A percentile compares a stretch with the other conserved stretches of the same genome.
These are phyloP conservation scores for Dendrobium catenatum DNA, from an alignment of 106 monocot genomes.

Conservation along the genomic window DNA sequence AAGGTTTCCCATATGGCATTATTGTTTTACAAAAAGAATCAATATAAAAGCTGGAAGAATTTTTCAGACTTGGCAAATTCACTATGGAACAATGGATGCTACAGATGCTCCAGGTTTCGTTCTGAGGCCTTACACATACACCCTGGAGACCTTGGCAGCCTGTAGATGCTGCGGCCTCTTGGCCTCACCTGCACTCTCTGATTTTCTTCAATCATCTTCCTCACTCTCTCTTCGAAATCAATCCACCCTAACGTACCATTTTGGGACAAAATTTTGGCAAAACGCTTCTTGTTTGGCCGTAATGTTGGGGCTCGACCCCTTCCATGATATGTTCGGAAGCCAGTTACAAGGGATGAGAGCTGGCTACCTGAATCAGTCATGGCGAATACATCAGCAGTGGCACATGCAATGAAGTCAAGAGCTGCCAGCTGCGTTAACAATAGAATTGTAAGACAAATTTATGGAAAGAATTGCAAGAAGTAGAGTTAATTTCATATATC, in stretches of 20 bases:
- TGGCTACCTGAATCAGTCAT: slow-evolving; percentile 96
- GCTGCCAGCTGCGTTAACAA: slow-evolving; percentile 61
- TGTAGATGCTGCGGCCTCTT: slow-evolving; percentile 70
- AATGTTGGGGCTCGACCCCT: slow-evolving; percentile 57
- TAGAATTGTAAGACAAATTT: neutral
- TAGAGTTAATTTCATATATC: too few relatives aligned
- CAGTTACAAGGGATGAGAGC: slow-evolving; percentile 73
- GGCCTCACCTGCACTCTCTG: slow-evolving; percentile 47
- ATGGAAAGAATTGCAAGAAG: too few relatives aligned
- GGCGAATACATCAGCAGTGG: slow-evolving; percentile 74
- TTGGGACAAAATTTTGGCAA: slow-evolving; percentile 42
- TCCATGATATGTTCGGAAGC: slow-evolving; percentile 70
- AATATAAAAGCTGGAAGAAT: too few relatives aligned
- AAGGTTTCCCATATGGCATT: too few relatives aligned
- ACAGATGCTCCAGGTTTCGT: neutral
- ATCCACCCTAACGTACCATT: slow-evolving; percentile 49
- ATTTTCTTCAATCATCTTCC: slow-evolving; percentile 62
- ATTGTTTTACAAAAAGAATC: too few relatives aligned
- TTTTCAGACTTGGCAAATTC: neutral
- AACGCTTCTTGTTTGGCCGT: slow-evolving; percentile 59
- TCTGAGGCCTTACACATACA: slow-evolving; percentile 60
- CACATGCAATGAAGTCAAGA: slow-evolving; percentile 82
- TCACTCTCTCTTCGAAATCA: slow-evolving; percentile 48
- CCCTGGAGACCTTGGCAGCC: slow-evolving; percentile 62
- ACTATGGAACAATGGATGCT: neutral